Evolutionary conservation across 164 flowering plant genomes (phyloP).

Genomic region (Saururus chinensis): DNA sequence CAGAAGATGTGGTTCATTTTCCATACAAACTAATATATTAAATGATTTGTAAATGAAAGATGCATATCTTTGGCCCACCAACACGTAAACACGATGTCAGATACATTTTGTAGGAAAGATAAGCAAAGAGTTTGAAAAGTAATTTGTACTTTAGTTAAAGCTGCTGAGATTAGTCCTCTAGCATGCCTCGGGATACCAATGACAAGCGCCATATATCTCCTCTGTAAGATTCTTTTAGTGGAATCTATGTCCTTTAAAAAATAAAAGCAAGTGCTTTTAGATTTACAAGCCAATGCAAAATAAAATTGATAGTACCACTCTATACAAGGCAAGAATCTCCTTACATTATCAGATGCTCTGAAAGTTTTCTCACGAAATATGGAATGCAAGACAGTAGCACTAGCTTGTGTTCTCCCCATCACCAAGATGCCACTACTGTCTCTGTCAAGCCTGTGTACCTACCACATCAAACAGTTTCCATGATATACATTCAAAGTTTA

Average conservation of each 20-base stretch:
- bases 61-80: neutral
- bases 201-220: slow-evolving; percentile 84
- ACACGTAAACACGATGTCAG: neutral
- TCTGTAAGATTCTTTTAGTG: slow-evolving; percentile 33
- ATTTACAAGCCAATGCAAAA: neutral
- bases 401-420: slow-evolving; percentile 84
- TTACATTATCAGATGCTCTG: slow-evolving; percentile 49
- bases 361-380: slow-evolving; percentile 86
- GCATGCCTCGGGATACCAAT: slow-evolving; percentile 68
- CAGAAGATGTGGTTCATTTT: too few species aligned
- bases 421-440: slow-evolving; percentile 93
- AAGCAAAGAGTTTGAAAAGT: neutral
- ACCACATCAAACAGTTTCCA: neutral
- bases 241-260: slow-evolving; percentile 29
- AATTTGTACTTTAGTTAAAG: slow-evolving; percentile 61
- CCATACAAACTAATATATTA: too few species aligned
- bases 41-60: too few species aligned
- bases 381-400: slow-evolving; percentile 72
- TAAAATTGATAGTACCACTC: neutral
- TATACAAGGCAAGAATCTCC: slow-evolving; percentile 4
- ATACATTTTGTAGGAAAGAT: neutral
- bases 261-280: neutral
- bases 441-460: slow-evolving; percentile 97
- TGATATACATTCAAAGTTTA: too few species aligned
- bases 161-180: slow-evolving; percentile 64